These are phyloP conservation scores for Didymellaceae sp. DNA, from an alignment of 2,329 filamentous ascomycete species.

Conservation along the genomic window DNA sequence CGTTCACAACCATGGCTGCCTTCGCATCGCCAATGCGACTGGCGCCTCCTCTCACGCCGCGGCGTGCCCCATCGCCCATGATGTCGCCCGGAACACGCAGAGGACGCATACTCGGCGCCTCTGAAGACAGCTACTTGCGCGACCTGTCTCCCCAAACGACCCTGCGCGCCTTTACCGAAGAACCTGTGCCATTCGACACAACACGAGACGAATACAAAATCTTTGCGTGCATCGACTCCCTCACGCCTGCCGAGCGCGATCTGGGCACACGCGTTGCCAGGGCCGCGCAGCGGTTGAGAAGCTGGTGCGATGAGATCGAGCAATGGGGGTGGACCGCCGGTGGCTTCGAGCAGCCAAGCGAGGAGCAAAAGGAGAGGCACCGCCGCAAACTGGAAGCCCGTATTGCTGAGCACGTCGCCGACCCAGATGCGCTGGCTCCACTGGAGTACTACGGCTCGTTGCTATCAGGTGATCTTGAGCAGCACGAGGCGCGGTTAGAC, in stretches of 20 bases:
- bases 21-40: constrained; percentile 41
- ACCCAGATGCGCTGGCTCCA: constrained; percentile 31
- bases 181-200: constrained; percentile 53
- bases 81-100: constrained; percentile 43
- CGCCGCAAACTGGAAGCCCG: constrained; percentile 41
- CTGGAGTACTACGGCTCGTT: constrained; percentile 74
- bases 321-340: constrained; percentile 66
- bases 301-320: constrained; percentile 77
- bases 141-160: constrained; percentile 51
- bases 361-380: constrained; percentile 33
- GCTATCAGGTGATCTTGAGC: constrained; percentile 65
- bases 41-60: constrained; percentile 41
- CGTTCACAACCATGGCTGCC: constrained; percentile 31
- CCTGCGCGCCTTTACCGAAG: constrained; percentile 52
- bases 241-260: constrained; percentile 70
- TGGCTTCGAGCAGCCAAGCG: constrained; percentile 52
- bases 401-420: constrained; percentile 40
- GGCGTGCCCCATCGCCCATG: constrained; percentile 40
- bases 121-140: constrained; percentile 44
- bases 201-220: constrained; percentile 50
- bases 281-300: constrained; percentile 72
- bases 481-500: constrained; percentile 75
- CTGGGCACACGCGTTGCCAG: constrained; percentile 74
- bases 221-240: constrained; percentile 64
- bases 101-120: constrained; percentile 31